Evolutionary conservation across 306 rosid species (phyloP).

Genomic region (Gastrolobium villosum): DNA sequence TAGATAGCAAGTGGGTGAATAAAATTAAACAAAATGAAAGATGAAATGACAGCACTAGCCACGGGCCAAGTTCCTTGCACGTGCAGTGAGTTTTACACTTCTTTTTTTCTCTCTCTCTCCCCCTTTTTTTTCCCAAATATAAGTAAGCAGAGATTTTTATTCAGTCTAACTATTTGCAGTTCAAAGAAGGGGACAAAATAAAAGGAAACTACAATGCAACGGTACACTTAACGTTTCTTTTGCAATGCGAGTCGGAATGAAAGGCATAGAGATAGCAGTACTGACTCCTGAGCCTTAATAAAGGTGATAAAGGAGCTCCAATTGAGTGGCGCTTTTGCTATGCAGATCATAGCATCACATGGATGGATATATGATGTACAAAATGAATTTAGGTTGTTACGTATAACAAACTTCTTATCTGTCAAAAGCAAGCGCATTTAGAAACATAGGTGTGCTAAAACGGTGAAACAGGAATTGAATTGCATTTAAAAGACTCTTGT

Average conservation of each 20-base stretch:
- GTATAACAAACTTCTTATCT: constrained; percentile 31
- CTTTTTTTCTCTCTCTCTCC: background rate
- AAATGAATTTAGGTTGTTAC: constrained; percentile 43
- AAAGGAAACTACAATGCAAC: background rate
- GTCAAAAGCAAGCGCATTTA: constrained; percentile 48
- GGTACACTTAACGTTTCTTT: background rate
- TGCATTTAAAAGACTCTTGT: too few species aligned
- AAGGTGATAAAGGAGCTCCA: constrained; percentile 35
- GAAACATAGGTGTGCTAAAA: too few species aligned
- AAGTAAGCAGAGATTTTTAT: background rate
- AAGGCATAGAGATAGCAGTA: constrained; percentile 7
- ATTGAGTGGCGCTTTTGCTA: constrained; percentile 34
- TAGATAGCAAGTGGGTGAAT: background rate
- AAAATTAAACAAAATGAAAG: constrained; percentile 21
- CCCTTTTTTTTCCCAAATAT: background rate
- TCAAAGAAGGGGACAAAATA: background rate
- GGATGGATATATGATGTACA: constrained; percentile 35
- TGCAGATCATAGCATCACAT: constrained; percentile 44
- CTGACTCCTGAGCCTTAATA: background rate
- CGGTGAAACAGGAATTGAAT: too few species aligned
- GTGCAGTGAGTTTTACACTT: constrained; percentile 23
- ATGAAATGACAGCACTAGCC: constrained; percentile 47
- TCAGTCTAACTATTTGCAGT: background rate
- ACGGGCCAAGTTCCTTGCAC: background rate
- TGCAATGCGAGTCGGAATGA: constrained; percentile 5